Base-by-base conservation (phyloP, 2,329 filamentous ascomycete genomes). In the Colletotrichum sp. region DNA sequence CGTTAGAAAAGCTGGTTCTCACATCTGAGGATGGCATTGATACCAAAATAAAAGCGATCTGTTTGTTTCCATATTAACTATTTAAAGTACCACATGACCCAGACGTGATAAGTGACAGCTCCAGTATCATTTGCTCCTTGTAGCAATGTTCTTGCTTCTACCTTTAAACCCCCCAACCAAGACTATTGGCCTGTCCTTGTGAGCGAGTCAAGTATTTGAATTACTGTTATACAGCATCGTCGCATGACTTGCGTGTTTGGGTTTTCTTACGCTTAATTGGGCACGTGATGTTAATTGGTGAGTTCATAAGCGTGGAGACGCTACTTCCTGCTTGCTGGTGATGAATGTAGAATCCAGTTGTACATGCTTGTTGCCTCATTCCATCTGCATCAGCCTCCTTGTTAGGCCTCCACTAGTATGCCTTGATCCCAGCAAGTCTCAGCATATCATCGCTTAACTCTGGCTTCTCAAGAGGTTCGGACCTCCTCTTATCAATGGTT, bases 401-500 rank as follows among this genome's bases (percentile, higher is more conserved):
- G 0, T 34, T 8, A 21, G 44, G 44, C 44, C 12, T 52, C 44
- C 44, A 0, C 44, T 52, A 69, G 10, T 76, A 73, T 1, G 26
- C 8, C 21, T 65, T 34, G 13, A 69, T 49, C 18, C 64, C 64
- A 8, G 70, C 64, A 16, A 76, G 44, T 21, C 28, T 76, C 34
- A 69, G 36, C 8, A 76, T 34, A 28, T 34, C 26, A 6, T 64
- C 34, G 13, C 63, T 65, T 7, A 73, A 16, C 26, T 65, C 63
- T 13, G 64, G 70, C 34, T 73, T 76, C 26, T 69, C 69, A n/a
- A 26, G 8, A 8, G 70, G 64, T 21, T 76, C 70, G 13, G 44
- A 24, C 16, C 70, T 59, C 26, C 70, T 52, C 9, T 28, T 16
- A 21, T 76, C 72, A 79, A 76, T 76, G 70, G 71, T 64, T 80